Percentiles rank a stretch among this genome's conserved stretches.
These are phyloP conservation scores for Yamadazyma sp. DNA, from an alignment of 1,139 yeast species.

Conservation along the genomic window DNA sequence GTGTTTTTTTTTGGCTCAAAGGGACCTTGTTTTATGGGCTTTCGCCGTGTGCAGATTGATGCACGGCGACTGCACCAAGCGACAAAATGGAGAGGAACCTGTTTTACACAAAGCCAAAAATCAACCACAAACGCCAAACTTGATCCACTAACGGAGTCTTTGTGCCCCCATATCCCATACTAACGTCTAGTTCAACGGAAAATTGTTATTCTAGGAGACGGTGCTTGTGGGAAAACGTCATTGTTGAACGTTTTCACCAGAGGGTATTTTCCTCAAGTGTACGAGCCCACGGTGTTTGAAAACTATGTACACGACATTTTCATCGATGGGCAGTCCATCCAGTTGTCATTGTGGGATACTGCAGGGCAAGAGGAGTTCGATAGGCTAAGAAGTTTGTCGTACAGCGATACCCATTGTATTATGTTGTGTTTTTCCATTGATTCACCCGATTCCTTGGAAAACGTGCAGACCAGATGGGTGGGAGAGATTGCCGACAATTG, in stretches of 20 bases:
- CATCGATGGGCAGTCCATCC: slow-evolving; percentile 92
- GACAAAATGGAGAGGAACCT: too few species aligned
- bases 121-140: neutral
- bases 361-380: slow-evolving; percentile 99
- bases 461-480: slow-evolving; percentile 93
- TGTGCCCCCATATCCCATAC: too few species aligned
- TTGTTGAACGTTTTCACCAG: slow-evolving; percentile 91
- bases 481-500: slow-evolving; percentile 96
- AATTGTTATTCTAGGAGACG: slow-evolving; percentile 95
- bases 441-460: slow-evolving; percentile 89
- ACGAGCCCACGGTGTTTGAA: slow-evolving; percentile 97
- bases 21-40: too few species aligned
- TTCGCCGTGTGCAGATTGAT: too few species aligned
- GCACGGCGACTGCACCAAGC: too few species aligned
- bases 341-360: slow-evolving; percentile 94
- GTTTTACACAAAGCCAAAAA: too few species aligned
- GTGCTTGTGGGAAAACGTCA: slow-evolving; percentile 65
- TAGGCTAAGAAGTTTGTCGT: slow-evolving; percentile 82
- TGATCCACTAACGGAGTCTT: too few species aligned
- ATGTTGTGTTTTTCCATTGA: slow-evolving; percentile 96
- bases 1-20: neutral
- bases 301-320: slow-evolving; percentile 96
- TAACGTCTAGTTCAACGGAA: slow-evolving; percentile 87
- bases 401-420: slow-evolving; percentile 94
- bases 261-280: slow-evolving; percentile 97